Conservation (phyloP, 2,329 filamentous ascomycete species). For the Fonsecaea nubica region DNA sequence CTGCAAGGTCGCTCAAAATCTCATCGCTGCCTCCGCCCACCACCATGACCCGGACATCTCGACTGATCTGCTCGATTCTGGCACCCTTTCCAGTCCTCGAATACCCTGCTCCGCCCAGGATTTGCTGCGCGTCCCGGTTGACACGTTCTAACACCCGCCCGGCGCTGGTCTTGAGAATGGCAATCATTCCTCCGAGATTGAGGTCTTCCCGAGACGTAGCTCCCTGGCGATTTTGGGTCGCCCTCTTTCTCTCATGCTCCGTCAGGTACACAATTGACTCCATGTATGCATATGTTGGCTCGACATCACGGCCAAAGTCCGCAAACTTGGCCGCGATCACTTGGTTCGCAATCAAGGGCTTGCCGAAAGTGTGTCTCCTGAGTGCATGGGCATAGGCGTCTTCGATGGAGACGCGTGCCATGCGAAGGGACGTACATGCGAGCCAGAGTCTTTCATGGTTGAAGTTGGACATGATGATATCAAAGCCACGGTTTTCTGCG, state of each 20-base stretch:
- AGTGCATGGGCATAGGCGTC: conserved; percentile 61
- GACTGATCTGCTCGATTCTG: conserved; percentile 69
- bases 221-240: background rate
- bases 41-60: conserved; percentile 67
- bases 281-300: conserved; percentile 63
- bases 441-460: conserved; percentile 67
- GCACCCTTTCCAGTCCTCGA: conserved; percentile 74
- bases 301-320: conserved; percentile 61
- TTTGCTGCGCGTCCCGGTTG: conserved; percentile 62
- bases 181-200: conserved; percentile 71
- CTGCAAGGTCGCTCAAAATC: conserved; percentile 72
- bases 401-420: conserved; percentile 63
- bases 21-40: conserved; percentile 76
- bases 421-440: conserved; percentile 62
- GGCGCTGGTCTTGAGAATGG: conserved; percentile 70
- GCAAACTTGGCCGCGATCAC: conserved; percentile 64
- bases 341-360: conserved; percentile 62
- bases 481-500: conserved; percentile 65
- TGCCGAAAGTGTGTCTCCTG: conserved; percentile 63
- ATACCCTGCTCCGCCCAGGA: conserved; percentile 73
- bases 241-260: conserved; percentile 21
- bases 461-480: conserved; percentile 51
- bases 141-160: conserved; percentile 61
- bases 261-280: conserved; percentile 38
- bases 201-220: background rate